These are phyloP conservation scores for Pyronema domesticum DNA, from an alignment of 495 filamentous ascomycete species.

Conservation along the genomic window DNA sequence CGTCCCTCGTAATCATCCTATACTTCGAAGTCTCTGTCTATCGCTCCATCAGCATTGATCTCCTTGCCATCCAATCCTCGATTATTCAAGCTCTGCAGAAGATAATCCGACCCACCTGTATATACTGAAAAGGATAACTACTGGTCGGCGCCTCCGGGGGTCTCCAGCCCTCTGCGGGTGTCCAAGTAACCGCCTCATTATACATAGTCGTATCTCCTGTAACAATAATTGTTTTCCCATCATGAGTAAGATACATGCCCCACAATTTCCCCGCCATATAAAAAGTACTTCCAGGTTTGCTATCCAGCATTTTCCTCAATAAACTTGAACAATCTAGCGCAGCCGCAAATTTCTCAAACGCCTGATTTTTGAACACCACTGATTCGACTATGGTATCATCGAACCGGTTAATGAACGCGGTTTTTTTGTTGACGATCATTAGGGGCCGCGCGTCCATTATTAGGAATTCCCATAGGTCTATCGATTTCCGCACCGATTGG, in stretches of 20 bases:
- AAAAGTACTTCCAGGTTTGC: background rate
- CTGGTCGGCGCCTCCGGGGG: background rate
- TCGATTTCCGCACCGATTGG: background rate
- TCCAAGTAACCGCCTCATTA: background rate
- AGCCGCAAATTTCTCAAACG: background rate
- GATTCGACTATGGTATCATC: background rate
- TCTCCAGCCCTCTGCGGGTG: conserved; percentile 2
- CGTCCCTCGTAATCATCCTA: background rate
- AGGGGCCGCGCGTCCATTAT: background rate
- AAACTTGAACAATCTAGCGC: background rate
- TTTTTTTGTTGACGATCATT: conserved; percentile 1
- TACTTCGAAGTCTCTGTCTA: conserved; percentile 1
- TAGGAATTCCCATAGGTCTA: conserved; percentile 4
- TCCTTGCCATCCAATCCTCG: no score
- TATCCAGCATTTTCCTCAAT: background rate
- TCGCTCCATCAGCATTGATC: background rate
- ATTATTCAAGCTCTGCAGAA: no score
- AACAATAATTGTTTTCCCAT: background rate
- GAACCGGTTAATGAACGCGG: background rate
- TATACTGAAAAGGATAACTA: conserved; percentile 1
- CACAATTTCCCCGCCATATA: background rate
- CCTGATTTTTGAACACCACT: conserved; percentile 1
- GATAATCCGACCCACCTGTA: background rate
- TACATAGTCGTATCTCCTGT: background rate
- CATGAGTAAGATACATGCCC: background rate